A percentile compares a stretch with the other conserved stretches of the same genome.
Evolutionary conservation across 2,329 filamentous ascomycete species (phyloP).

Genomic region (Botrytis fabae): DNA sequence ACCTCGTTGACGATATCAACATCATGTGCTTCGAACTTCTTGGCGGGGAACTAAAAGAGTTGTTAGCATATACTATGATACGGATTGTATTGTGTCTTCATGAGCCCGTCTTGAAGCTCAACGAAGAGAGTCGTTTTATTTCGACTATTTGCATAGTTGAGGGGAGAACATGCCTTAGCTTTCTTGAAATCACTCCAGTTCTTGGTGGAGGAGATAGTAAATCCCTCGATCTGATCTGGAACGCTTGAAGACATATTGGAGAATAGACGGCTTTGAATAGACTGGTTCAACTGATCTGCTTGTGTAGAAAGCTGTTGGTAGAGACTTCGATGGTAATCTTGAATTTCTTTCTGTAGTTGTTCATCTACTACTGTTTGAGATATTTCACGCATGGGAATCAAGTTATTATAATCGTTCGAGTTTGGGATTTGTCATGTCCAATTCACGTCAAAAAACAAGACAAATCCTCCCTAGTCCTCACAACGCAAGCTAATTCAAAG

Average conservation of each 20-base stretch:
- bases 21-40: constrained; percentile 82
- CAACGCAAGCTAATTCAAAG: background rate
- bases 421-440: background rate
- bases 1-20: constrained; percentile 80
- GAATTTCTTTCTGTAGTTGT: background rate
- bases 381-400: background rate
- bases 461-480: background rate
- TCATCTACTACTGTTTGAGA: background rate
- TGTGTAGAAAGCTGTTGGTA: background rate
- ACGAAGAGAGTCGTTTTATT: too few species aligned
- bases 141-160: background rate
- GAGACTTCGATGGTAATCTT: background rate
- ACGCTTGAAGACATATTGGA: constrained; percentile 8
- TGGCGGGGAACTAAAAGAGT: constrained; percentile 41
- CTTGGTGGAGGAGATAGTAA: constrained; percentile 49
- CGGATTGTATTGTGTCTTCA: background rate
- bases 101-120: too few species aligned
- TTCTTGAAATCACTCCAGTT: constrained; percentile 36
- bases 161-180: constrained; percentile 28
- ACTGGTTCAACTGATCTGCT: too few species aligned
- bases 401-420: background rate
- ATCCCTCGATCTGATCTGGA: constrained; percentile 60
- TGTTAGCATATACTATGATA: background rate
- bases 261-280: background rate
- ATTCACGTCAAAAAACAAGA: background rate